Conservation (phyloP, 495 filamentous ascomycete species). For the Penicillium daleae region DNA sequence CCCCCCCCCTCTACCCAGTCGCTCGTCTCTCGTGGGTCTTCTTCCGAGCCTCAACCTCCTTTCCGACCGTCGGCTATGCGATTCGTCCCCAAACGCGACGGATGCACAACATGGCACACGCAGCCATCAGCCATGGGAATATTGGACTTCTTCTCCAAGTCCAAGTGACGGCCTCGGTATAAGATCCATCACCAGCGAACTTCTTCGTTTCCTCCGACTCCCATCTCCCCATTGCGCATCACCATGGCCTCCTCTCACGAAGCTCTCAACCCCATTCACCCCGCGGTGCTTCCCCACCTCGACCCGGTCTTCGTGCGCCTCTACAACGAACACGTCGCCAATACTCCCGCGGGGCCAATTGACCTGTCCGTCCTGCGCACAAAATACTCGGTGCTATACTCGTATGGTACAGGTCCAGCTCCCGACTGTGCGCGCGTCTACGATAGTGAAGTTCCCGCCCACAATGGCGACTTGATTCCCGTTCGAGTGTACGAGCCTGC, state of each 20-base stretch:
- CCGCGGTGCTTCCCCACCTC: slow-evolving; percentile 30
- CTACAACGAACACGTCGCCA: slow-evolving; percentile 37
- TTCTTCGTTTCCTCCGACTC: background rate
- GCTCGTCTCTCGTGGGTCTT: no score
- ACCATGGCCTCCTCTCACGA: slow-evolving; percentile 28
- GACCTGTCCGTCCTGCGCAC: slow-evolving; percentile 30
- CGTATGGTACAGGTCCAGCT: slow-evolving; percentile 35
- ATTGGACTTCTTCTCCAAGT: no score
- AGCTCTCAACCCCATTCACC: slow-evolving; percentile 38
- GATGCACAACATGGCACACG: background rate
- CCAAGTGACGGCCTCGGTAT: background rate
- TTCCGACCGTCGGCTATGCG: slow-evolving; percentile 22
- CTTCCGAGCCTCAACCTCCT: background rate
- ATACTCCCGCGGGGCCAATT: slow-evolving; percentile 34
- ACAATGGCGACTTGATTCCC: slow-evolving; percentile 45
- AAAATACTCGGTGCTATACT: slow-evolving; percentile 38
- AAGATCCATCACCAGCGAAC: background rate
- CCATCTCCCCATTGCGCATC: background rate
- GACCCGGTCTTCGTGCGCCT: slow-evolving; percentile 36
- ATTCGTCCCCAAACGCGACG: slow-evolving; percentile 22
- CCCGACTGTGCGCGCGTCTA: slow-evolving; percentile 32
- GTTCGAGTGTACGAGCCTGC: slow-evolving; percentile 50
- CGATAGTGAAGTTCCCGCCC: slow-evolving; percentile 40
- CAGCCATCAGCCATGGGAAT: no score
- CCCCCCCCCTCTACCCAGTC: no score